phyloP scores from a whole-genome alignment of 345 rosid species.

The Eucalyptus virginea region DNA sequence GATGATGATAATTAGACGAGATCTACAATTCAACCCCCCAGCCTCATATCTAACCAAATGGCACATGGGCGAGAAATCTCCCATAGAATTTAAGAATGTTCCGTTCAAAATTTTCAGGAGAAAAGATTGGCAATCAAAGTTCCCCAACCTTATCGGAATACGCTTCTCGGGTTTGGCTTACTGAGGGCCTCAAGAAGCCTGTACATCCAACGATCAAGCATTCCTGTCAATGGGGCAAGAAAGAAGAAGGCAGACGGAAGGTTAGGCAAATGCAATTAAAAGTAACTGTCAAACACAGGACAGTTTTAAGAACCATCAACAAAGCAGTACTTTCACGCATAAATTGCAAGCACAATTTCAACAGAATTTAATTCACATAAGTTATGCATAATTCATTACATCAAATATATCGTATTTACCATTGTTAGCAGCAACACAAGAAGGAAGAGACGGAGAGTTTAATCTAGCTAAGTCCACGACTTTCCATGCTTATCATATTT shows the following conservation, averaged over 20 bases:
- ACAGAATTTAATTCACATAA: not conserved
- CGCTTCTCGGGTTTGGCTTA: constrained; percentile 27
- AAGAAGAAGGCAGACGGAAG: not conserved
- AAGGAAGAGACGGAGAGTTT: not conserved
- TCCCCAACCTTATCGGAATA: not conserved
- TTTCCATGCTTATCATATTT: not conserved
- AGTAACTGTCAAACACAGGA: not conserved
- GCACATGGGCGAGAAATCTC: not conserved
- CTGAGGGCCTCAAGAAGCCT: constrained; percentile 54
- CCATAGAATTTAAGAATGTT: not conserved
- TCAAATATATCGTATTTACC: not conserved
- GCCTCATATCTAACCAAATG: not conserved
- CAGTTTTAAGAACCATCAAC: not conserved
- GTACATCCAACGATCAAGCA: constrained; percentile 99
- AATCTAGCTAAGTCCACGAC: not conserved
- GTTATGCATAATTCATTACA: not conserved
- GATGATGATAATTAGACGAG: not conserved
- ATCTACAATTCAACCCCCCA: not conserved
- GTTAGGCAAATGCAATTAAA: not conserved
- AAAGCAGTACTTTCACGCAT: not conserved
- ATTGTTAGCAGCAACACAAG: not conserved
- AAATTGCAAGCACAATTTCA: not conserved
- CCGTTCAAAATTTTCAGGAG: not conserved
- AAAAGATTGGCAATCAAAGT: not conserved
- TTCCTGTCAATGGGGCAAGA: constrained; percentile 29